These are phyloP conservation scores for Boletus vinaceobasis DNA, from an alignment of 768 basidiomycete species.

Conservation along the genomic window DNA sequence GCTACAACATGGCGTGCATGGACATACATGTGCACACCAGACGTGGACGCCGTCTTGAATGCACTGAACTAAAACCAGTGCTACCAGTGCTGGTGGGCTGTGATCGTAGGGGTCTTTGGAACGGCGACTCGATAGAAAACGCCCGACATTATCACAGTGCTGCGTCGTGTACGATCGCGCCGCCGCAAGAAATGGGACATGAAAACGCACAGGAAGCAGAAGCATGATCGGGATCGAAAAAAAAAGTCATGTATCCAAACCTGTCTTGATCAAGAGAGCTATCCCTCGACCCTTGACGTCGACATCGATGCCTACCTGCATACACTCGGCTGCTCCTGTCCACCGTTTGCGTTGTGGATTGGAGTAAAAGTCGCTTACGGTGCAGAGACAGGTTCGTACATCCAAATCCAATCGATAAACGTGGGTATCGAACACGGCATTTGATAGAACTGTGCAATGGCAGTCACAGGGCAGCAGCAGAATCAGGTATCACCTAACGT, in stretches of 20 bases:
- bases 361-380: neutral
- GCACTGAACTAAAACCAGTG: neutral
- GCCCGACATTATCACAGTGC: neutral
- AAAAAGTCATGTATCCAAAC: constrained; percentile 4
- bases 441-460: neutral
- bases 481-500: neutral
- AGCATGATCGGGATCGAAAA: constrained; percentile 1
- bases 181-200: neutral
- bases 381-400: neutral
- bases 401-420: neutral
- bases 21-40: neutral
- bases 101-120: constrained; percentile 1
- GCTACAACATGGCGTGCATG: neutral
- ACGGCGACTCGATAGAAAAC: constrained; percentile 6
- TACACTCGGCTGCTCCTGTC: neutral
- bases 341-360: neutral
- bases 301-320: constrained; percentile 6
- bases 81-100: neutral
- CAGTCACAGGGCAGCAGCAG: neutral
- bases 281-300: constrained; percentile 10
- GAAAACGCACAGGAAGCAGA: neutral
- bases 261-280: constrained; percentile 1
- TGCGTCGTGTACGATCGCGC: constrained; percentile 5
- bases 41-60: neutral
- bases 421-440: neutral